Evolutionary conservation across 2,329 filamentous ascomycete genomes (phyloP).

Genomic region (Lecanoromycetidae sp.): DNA sequence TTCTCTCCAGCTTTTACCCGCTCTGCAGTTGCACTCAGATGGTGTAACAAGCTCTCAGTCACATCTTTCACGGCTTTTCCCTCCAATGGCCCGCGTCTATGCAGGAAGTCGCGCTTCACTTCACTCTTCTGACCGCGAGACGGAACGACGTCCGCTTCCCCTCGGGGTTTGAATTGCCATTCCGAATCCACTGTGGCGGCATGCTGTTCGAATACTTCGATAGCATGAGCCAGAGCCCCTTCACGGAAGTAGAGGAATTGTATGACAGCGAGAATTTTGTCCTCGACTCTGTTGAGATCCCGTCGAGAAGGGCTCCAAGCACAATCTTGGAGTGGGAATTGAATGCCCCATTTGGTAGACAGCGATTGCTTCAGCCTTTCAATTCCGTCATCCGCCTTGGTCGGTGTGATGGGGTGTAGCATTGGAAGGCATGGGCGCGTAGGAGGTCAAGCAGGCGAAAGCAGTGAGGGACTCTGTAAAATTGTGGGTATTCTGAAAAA

Average conservation of each 20-base stretch:
- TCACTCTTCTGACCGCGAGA: neutral
- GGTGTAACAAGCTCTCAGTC: neutral
- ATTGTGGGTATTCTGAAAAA: too few species aligned
- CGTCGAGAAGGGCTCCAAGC: slow-evolving; percentile 13
- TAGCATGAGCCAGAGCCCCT: slow-evolving; percentile 7
- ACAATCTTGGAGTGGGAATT: neutral
- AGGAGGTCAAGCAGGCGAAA: neutral
- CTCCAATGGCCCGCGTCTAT: neutral
- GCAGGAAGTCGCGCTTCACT: slow-evolving; percentile 8
- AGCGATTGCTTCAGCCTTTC: slow-evolving; percentile 9
- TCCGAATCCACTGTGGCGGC: slow-evolving; percentile 6
- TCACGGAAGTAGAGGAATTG: slow-evolving; percentile 13
- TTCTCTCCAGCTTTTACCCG: slow-evolving; percentile 5
- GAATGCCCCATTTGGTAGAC: slow-evolving; percentile 15
- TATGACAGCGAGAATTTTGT: slow-evolving; percentile 8
- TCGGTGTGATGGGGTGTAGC: slow-evolving; percentile 11
- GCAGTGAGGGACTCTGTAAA: neutral
- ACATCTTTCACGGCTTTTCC: neutral
- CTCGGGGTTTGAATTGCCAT: slow-evolving; percentile 16
- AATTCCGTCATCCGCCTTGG: slow-evolving; percentile 14
- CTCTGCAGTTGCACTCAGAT: neutral
- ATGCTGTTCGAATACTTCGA: slow-evolving; percentile 13
- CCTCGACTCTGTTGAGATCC: slow-evolving; percentile 2
- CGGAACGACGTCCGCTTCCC: slow-evolving; percentile 14
- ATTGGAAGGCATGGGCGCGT: slow-evolving; percentile 5